Conservation (phyloP, 1,284 basidiomycete species). For the Ustilago curta region DNA sequence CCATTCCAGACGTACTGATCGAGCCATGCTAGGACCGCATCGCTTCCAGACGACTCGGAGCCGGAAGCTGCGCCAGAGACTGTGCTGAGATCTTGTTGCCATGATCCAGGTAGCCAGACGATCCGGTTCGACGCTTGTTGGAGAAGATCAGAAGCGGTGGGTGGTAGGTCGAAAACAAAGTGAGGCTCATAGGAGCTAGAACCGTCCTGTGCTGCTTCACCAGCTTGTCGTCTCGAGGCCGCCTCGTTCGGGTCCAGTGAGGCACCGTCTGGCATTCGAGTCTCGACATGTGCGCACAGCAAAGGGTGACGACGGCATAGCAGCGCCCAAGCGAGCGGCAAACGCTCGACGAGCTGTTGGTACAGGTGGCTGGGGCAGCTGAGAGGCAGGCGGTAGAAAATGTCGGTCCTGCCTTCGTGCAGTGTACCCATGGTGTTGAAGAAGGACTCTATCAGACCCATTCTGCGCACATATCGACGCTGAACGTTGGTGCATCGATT, state of each 20-base stretch:
- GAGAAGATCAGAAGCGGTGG: slow-evolving; percentile 24
- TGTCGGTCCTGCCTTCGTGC: slow-evolving; percentile 49
- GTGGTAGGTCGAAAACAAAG: slow-evolving; percentile 34
- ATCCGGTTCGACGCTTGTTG: slow-evolving; percentile 24
- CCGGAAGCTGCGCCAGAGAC: not conserved
- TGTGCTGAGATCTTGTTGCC: slow-evolving; percentile 10
- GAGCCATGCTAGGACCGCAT: slow-evolving; percentile 30
- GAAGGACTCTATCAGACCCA: slow-evolving; percentile 51
- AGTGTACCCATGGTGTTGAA: slow-evolving; percentile 49
- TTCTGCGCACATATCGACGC: slow-evolving; percentile 35
- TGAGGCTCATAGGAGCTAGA: slow-evolving; percentile 50
- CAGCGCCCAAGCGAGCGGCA: slow-evolving; percentile 44
- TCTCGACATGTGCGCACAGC: slow-evolving; percentile 29
- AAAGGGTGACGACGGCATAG: slow-evolving; percentile 46
- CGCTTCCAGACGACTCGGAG: slow-evolving; percentile 1
- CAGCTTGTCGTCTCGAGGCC: slow-evolving; percentile 20
- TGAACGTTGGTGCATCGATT: slow-evolving; percentile 12
- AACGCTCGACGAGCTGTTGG: slow-evolving; percentile 24
- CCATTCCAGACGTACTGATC: slow-evolving; percentile 47
- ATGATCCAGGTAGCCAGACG: slow-evolving; percentile 11
- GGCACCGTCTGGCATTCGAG: slow-evolving; percentile 28
- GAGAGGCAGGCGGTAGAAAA: slow-evolving; percentile 41
- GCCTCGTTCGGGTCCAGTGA: slow-evolving; percentile 29
- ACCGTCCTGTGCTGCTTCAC: slow-evolving; percentile 38
- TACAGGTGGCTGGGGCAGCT: slow-evolving; percentile 19